Percentiles rank a stretch among this genome's conserved stretches.
Evolutionary conservation across 2,329 filamentous ascomycete genomes (phyloP).

Genomic region (Fusarium sp.): DNA sequence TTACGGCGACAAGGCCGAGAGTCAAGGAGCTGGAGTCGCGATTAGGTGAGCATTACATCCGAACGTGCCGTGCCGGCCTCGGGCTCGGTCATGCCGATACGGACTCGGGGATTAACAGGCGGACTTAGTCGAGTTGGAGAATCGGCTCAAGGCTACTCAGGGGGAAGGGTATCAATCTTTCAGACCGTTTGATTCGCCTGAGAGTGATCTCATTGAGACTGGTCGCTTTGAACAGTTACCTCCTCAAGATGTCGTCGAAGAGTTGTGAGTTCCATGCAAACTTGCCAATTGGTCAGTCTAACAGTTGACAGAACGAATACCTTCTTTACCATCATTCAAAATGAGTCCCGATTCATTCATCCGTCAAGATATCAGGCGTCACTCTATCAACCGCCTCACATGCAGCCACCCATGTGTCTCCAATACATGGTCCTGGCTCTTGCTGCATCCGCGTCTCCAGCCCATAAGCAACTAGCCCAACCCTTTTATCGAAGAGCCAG

Average conservation of each 20-base stretch:
- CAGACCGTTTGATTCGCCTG: constrained; percentile 14
- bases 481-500: constrained; percentile 36
- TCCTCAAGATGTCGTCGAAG: constrained; percentile 38
- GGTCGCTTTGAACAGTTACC: constrained; percentile 46
- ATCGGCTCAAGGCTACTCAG: constrained; percentile 32
- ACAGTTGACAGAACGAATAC: constrained; percentile 27
- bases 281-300: neutral
- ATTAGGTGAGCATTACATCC: constrained; percentile 26
- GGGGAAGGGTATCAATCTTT: constrained; percentile 29
- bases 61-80: neutral
- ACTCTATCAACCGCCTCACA: constrained; percentile 37
- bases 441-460: constrained; percentile 21
- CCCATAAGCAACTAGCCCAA: constrained; percentile 25
- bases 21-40: constrained; percentile 43
- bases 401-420: constrained; percentile 42
- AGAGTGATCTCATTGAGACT: constrained; percentile 35
- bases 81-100: neutral
- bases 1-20: constrained; percentile 39
- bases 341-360: constrained; percentile 30
- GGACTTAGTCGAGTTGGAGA: constrained; percentile 36
- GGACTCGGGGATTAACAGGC: neutral
- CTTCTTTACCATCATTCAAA: constrained; percentile 28
- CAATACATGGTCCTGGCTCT: constrained; percentile 38
- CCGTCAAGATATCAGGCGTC: constrained; percentile 38
- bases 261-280: constrained; percentile 34